phyloP scores from a whole-genome alignment of 2,329 filamentous ascomycete genomes.

The Alternaria sp. region DNA sequence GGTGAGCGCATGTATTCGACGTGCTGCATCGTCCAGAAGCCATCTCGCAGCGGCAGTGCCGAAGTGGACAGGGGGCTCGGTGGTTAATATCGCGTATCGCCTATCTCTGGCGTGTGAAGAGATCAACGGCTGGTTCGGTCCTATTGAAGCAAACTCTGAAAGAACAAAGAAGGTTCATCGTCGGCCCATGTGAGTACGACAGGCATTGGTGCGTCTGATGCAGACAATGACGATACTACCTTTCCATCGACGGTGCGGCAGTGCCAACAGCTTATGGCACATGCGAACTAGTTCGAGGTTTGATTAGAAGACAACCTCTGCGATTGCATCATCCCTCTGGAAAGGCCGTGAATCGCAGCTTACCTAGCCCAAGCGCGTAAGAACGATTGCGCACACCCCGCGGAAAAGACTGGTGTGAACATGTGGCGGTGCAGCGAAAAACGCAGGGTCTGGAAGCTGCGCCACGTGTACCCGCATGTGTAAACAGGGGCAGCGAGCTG shows the following conservation, averaged over 20 bases:
- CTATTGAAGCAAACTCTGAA: neutral
- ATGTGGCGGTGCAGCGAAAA: conserved; percentile 4
- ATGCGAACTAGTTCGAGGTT: neutral
- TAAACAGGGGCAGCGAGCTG: conserved; percentile 26
- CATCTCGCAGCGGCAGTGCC: neutral
- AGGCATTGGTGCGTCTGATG: neutral
- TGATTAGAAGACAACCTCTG: neutral
- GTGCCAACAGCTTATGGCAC: neutral
- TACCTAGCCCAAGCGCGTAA: neutral
- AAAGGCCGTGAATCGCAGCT: neutral
- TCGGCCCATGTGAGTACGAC: neutral
- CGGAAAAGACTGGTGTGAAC: neutral
- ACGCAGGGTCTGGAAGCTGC: neutral
- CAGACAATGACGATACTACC: neutral
- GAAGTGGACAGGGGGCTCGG: neutral
- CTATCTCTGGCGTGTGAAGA: neutral
- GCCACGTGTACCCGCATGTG: conserved; percentile 17
- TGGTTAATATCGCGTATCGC: neutral
- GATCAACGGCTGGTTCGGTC: conserved; percentile 1
- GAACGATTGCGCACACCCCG: neutral
- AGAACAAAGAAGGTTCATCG: neutral
- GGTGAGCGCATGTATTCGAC: no score
- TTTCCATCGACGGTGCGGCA: neutral
- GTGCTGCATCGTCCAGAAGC: no score
- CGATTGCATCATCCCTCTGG: neutral